Evolutionary conservation across 106 monocot species (phyloP).

Genomic region (Phalaenopsis aphrodite): DNA sequence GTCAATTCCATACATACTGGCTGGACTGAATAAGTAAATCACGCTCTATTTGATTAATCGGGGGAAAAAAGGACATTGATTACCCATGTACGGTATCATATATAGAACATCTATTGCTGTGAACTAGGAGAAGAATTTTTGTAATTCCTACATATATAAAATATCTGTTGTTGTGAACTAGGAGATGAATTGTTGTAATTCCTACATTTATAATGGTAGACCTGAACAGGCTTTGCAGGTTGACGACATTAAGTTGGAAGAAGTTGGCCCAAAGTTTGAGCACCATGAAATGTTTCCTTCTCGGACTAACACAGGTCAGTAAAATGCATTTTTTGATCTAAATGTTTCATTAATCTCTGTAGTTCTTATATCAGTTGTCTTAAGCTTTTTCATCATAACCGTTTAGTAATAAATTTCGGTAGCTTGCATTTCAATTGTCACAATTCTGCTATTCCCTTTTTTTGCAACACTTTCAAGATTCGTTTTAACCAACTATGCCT

Average conservation of each 20-base stretch:
- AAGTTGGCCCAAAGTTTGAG: conserved; percentile 97
- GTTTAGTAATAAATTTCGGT: not conserved
- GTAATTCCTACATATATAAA: not conserved
- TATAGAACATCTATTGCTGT: too few relatives aligned
- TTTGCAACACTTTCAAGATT: not conserved
- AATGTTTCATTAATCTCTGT: not conserved
- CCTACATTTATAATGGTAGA: not conserved
- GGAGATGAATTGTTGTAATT: not conserved
- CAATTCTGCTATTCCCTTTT: not conserved
- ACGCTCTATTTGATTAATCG: not conserved
- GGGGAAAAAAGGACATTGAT: not conserved
- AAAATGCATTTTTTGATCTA: not conserved
- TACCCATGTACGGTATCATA: not conserved
- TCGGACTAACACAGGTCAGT: conserved; percentile 87
- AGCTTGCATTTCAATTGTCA: not conserved
- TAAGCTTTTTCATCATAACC: not conserved
- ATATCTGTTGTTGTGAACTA: too few relatives aligned
- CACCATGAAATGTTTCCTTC: conserved; percentile 94
- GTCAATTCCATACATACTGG: not conserved
- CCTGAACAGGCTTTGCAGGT: conserved; percentile 56
- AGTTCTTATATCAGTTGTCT: not conserved
- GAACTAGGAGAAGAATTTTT: too few relatives aligned
- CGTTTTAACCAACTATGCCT: not conserved
- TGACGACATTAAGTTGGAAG: conserved; percentile 67
- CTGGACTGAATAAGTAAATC: not conserved